Evolutionary conservation across 1,139 yeast genomes (phyloP), one percentile per base, ranked within the genome.

Genomic region (Magnusiomyces sp.): DNA sequence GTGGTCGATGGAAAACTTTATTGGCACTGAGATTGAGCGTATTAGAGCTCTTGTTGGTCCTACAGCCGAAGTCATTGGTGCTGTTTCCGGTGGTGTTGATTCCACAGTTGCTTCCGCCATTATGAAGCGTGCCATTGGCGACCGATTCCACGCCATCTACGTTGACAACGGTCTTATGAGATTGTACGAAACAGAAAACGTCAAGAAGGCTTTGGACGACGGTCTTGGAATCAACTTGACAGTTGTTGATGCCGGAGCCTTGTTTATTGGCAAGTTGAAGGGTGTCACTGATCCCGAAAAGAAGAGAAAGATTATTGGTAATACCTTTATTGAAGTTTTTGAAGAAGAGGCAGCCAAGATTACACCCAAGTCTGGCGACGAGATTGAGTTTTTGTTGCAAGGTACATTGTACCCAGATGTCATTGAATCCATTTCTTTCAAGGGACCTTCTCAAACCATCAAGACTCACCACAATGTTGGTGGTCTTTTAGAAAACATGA

Each of bases 401-500:
- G 99, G 99, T 63, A 92, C 99, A 50, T 76, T 92, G 62, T 92
- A 92, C 73, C 99, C 99, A 47, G 99, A 92, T 71, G 98, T 92
- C 55, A 92, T 92, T 65, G 99, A 92, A 76, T 87, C 96, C 54
- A 92, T 92, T 65, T 89, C 97, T 29, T 92, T 92, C 83, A 92
- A 94, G 77, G 99, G 99, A 56, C 99, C 99, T 45, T 90, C 97
- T 51, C 97, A 92, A 75, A 92, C 98, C 62, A 92, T 92, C 75
- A 92, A 92, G 77, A 92, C 98, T 56, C 99, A 92, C 71, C 99
- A 92, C 77, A 92, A 92, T 65, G 99, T 92, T 56, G 99, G 99
- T 63, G 99, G 98, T 57, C 77, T 92, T 64, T 79, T 92, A 63
- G 98, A 92, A 59, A 85, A 94, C 76, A 92, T 92, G 99, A 92